Evolutionary conservation across 345 rosid genomes (phyloP).

Genomic region (Rhodamnia rubescens): DNA sequence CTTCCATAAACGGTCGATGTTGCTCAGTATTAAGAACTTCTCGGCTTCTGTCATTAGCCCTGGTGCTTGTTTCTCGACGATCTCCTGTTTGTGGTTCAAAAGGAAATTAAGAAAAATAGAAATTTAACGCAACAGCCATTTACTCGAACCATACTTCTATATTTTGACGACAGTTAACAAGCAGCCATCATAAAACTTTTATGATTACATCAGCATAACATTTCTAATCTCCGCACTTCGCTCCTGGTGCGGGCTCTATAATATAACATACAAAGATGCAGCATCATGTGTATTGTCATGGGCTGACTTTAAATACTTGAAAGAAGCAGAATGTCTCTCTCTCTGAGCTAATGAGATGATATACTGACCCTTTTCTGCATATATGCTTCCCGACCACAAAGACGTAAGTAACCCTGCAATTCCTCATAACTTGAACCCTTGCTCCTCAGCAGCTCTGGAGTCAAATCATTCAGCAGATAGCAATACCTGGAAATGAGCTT

Average conservation of each 20-base stretch:
- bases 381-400: conserved; percentile 85
- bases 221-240: not conserved
- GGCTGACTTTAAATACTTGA: not conserved
- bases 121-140: not conserved
- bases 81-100: conserved; percentile 24
- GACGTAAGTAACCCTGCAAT: conserved; percentile 67
- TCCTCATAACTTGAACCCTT: conserved; percentile 57
- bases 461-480: conserved; percentile 70
- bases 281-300: not conserved
- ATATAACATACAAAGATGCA: not conserved
- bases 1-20: conserved; percentile 93
- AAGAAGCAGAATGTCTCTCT: not conserved
- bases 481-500: conserved; percentile 49
- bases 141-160: not conserved
- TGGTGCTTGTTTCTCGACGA: conserved; percentile 75
- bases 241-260: not conserved
- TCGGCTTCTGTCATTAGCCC: conserved; percentile 93
- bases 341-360: not conserved
- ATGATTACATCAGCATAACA: not conserved
- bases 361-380: conserved; percentile 69
- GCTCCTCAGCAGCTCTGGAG: conserved; percentile 61
- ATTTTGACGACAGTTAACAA: not conserved
- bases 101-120: not conserved
- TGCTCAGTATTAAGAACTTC: conserved; percentile 76
- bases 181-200: not conserved